Evolutionary conservation across 768 basidiomycete species (phyloP), one percentile per base, ranked within the genome.

Genomic region (Galerina marginata): DNA sequence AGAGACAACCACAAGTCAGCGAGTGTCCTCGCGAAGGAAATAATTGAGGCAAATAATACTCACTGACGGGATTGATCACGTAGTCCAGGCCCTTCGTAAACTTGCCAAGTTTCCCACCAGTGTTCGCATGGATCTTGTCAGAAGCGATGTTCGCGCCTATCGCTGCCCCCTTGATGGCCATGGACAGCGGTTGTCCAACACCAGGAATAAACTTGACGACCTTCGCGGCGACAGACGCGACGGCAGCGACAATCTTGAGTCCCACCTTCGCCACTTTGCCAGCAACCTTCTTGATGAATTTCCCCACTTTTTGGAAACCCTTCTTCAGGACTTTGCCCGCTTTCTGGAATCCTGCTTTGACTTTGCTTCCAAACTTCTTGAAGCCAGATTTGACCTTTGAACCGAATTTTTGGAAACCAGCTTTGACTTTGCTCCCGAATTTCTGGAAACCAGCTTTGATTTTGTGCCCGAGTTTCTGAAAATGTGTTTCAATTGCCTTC

Each of bases 251-350:
- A 37, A 62, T 39, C 23, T 62, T 62, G 45, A 62, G 61, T 16
- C 51, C 61, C 4, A 62, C 50, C 51, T 62, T 62, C 36, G 43
- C 44, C 10, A 62, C 57, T 44, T 62, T 62, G 15, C 56, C 61
- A 4, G 56, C 61, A 2, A 56, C 57, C 12, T 49, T 57, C 52
- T 54, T 62, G 50, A 62, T 57, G 47, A 62, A 62, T 15, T 62
- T 55, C 39, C 61, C 61, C 10, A 62, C 61, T 47, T 58, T 62
- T 39, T 62, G 56, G 50, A 56, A 54, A 9, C 56, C 56, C 33
- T 58, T 58, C 56, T 45, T 44, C 4, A 59, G 51, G 20, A 36
- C 49, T 15, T 33, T 33, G 29, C 29, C 29, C 7, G 29, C 29
- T 7, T 33, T 33, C 7, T 33, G 29, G 29, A 33, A 33, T 7